These are phyloP conservation scores for Hansfordia pulvinata DNA, from an alignment of 2,329 filamentous ascomycete species.

Conservation along the genomic window DNA sequence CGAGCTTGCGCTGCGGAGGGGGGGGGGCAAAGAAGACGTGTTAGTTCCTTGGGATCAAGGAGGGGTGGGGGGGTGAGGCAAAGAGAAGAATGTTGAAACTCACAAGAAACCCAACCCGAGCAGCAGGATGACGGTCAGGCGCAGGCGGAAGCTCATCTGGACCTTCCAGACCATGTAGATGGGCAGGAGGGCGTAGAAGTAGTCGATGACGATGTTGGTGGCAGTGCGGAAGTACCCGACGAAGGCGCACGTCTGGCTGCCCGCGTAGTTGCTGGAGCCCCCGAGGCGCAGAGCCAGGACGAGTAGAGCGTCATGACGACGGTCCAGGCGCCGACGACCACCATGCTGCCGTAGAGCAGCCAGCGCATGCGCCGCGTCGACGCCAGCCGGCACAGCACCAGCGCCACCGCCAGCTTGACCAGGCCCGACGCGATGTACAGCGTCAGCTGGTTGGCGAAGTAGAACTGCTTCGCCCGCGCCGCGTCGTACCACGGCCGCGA, in stretches of 20 bases:
- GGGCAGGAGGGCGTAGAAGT: slow-evolving; percentile 18
- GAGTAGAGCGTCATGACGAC: slow-evolving; percentile 17
- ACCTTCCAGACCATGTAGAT: slow-evolving; percentile 15
- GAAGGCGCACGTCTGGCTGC: slow-evolving; percentile 12
- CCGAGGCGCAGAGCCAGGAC: slow-evolving; percentile 14
- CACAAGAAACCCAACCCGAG: slow-evolving; percentile 18
- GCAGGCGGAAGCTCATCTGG: slow-evolving; percentile 12
- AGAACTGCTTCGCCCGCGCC: slow-evolving; percentile 10
- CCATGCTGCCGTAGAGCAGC: slow-evolving; percentile 10
- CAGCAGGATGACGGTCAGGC: slow-evolving; percentile 14
- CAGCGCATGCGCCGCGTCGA: slow-evolving; percentile 9
- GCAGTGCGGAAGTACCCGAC: slow-evolving; percentile 18
- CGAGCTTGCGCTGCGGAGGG: slow-evolving; percentile 16
- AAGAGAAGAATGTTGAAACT: slow-evolving; percentile 6
- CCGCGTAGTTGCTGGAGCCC: slow-evolving; percentile 15
- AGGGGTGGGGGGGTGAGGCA: background rate
- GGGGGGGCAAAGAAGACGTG: background rate
- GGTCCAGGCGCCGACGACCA: too few species aligned
- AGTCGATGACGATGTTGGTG: slow-evolving; percentile 20
- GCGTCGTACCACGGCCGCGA: slow-evolving; percentile 11
- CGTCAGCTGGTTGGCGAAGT: slow-evolving; percentile 15
- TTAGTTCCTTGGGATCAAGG: background rate
- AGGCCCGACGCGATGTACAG: slow-evolving; percentile 18
- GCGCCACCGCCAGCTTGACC: slow-evolving; percentile 17
- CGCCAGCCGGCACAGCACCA: slow-evolving; percentile 18